Evolutionary conservation across 2,329 filamentous ascomycete species (phyloP).

Genomic region (Penicillium sp.): DNA sequence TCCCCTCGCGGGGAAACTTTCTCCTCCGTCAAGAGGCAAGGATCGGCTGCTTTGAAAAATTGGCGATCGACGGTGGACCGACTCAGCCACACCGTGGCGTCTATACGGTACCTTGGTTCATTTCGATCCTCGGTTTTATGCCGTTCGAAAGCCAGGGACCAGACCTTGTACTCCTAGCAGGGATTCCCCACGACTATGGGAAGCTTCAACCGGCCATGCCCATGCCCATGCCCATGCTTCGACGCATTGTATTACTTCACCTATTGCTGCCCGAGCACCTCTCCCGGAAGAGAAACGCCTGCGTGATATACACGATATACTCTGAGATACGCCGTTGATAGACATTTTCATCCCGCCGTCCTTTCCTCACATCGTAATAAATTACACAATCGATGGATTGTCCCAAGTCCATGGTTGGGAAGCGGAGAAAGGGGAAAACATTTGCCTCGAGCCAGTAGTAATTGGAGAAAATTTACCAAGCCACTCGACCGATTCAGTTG

Average conservation of each 20-base stretch:
- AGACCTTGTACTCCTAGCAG: not conserved
- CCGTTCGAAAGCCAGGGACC: not conserved
- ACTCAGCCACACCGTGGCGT: conserved; percentile 19
- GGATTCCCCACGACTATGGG: not conserved
- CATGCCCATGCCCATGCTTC: not conserved
- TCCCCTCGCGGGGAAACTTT: conserved; percentile 11
- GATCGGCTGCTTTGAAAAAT: conserved; percentile 6
- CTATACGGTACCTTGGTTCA: not conserved
- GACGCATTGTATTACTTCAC: not conserved
- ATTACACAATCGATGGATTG: not conserved
- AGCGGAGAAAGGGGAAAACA: not conserved
- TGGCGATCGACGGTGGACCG: conserved; percentile 5
- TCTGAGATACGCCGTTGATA: not conserved
- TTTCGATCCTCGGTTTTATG: not conserved
- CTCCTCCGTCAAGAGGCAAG: not conserved
- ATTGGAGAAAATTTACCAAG: not conserved
- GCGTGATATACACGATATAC: not conserved
- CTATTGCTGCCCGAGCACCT: not conserved
- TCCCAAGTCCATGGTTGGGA: not conserved
- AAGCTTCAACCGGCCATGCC: too few species aligned
- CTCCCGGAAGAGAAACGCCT: not conserved
- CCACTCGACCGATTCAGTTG: not conserved
- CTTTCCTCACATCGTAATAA: not conserved
- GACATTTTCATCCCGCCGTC: not conserved
- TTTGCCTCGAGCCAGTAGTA: not conserved